A percentile compares a stretch with the other conserved stretches of the same genome.
These are phyloP conservation scores for Apophysomyces variabilis DNA, from an alignment of 371 early-diverging fungal genomes.

Conservation along the genomic window DNA sequence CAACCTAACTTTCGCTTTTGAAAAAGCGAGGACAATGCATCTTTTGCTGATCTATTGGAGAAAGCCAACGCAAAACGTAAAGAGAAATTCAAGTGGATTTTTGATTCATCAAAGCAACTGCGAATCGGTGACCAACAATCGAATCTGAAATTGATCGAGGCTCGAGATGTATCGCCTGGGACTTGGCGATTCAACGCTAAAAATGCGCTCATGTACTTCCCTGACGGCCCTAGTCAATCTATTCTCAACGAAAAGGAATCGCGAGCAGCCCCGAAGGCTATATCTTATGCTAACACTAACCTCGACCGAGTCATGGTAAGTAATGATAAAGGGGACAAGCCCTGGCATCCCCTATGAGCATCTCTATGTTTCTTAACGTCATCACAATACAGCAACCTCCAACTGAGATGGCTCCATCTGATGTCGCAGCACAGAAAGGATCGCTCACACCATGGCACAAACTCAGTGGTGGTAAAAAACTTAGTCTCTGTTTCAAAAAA, in stretches of 20 bases:
- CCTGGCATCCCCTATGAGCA: background rate
- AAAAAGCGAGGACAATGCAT: conserved; percentile 80
- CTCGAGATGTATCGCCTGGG: conserved; percentile 34
- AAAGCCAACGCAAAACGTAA: conserved; percentile 61
- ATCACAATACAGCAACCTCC: background rate
- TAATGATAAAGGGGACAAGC: background rate
- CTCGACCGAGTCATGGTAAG: conserved; percentile 22
- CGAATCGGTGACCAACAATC: conserved; percentile 19
- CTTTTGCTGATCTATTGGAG: conserved; percentile 72
- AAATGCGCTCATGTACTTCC: conserved; percentile 71
- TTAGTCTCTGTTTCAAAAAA: background rate
- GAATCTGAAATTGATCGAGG: conserved; percentile 29
- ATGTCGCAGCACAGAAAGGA: conserved; percentile 33
- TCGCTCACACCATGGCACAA: conserved; percentile 37
- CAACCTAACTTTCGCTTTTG: conserved; percentile 8
- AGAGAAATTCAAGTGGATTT: conserved; percentile 73
- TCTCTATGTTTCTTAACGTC: background rate
- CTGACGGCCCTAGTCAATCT: conserved; percentile 50
- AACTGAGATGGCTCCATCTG: conserved; percentile 22
- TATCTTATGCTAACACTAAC: conserved; percentile 59
- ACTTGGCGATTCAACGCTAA: conserved; percentile 66
- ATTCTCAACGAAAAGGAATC: conserved; percentile 40
- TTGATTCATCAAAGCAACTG: conserved; percentile 56
- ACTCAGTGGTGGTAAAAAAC: conserved; percentile 17
- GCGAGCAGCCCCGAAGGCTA: conserved; percentile 58